Evolutionary conservation across 192 early-diverging fungal species (phyloP).

Genomic region (Coemansia sp.): DNA sequence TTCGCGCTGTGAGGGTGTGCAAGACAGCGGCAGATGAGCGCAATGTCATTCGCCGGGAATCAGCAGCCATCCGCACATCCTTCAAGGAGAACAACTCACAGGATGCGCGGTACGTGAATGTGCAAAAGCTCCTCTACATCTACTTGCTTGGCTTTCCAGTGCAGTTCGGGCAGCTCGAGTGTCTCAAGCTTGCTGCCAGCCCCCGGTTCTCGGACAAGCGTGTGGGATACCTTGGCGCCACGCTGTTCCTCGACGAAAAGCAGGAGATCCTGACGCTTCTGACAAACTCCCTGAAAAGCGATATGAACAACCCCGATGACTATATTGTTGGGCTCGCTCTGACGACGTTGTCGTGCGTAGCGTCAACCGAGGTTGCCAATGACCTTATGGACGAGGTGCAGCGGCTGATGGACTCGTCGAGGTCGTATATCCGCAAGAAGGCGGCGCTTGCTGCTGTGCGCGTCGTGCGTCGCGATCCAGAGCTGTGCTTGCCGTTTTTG

Average conservation of each 20-base stretch:
- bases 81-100: conserved; percentile 93
- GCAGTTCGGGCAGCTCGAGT: conserved; percentile 99
- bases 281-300: conserved; percentile 96
- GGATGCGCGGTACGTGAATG: conserved; percentile 88
- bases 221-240: conserved; percentile 97
- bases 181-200: conserved; percentile 94
- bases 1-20: conserved; percentile 95
- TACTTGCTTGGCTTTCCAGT: conserved; percentile 98
- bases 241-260: conserved; percentile 97
- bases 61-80: conserved; percentile 91
- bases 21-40: conserved; percentile 99
- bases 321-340: conserved; percentile 96
- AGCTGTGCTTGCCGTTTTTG: conserved; percentile 87
- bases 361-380: conserved; percentile 93
- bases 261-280: conserved; percentile 96
- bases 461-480: conserved; percentile 90
- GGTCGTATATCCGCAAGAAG: conserved; percentile 97
- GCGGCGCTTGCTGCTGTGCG: conserved; percentile 92
- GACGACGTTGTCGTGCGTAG: conserved; percentile 95
- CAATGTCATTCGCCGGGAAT: conserved; percentile 95
- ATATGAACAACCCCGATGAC: conserved; percentile 95
- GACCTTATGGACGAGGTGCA: conserved; percentile 95
- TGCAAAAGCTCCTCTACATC: conserved; percentile 97
- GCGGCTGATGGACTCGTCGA: conserved; percentile 84
- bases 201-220: conserved; percentile 95